phyloP scores from a whole-genome alignment of 1,284 basidiomycete genomes.

The Malassezia equina region DNA sequence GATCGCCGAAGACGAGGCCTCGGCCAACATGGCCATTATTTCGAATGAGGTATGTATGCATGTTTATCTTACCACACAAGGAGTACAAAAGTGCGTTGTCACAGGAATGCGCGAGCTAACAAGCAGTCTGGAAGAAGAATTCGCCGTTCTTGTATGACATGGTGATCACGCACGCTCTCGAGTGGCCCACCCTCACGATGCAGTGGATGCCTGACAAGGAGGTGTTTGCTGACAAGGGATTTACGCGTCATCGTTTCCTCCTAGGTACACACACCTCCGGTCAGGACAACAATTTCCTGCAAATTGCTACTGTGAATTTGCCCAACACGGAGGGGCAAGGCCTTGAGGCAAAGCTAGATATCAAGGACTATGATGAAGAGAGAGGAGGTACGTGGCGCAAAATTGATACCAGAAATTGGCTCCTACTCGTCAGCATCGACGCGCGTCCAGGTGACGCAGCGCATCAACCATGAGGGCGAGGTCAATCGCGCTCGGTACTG shows the following conservation, averaged over 20 bases:
- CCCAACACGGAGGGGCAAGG: conserved; percentile 56
- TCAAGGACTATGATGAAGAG: conserved; percentile 81
- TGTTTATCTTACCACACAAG: conserved; percentile 2
- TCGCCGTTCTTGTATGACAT: conserved; percentile 79
- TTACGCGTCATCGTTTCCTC: conserved; percentile 82
- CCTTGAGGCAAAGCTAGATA: conserved; percentile 61
- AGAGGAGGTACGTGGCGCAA: conserved; percentile 53
- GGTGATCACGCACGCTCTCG: conserved; percentile 90
- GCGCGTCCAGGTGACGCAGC: conserved; percentile 78
- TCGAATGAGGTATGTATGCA: conserved; percentile 27
- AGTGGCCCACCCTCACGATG: conserved; percentile 95
- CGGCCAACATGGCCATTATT: conserved; percentile 36
- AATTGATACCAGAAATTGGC: conserved; percentile 32
- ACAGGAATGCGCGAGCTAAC: neutral
- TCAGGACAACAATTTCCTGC: conserved; percentile 86
- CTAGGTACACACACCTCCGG: conserved; percentile 96
- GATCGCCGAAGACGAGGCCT: conserved; percentile 34
- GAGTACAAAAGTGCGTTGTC: conserved; percentile 40
- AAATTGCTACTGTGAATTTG: conserved; percentile 81
- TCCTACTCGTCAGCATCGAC: conserved; percentile 59
- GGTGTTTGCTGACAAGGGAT: conserved; percentile 66
- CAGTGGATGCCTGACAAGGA: conserved; percentile 99
- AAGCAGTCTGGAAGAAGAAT: conserved; percentile 46
- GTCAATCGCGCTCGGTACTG: conserved; percentile 96
- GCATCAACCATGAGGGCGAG: conserved; percentile 90